Evolutionary conservation across 257 asterid genomes (phyloP), one percentile per base, ranked within the genome.

Genomic region (Osmanthus fragrans): DNA sequence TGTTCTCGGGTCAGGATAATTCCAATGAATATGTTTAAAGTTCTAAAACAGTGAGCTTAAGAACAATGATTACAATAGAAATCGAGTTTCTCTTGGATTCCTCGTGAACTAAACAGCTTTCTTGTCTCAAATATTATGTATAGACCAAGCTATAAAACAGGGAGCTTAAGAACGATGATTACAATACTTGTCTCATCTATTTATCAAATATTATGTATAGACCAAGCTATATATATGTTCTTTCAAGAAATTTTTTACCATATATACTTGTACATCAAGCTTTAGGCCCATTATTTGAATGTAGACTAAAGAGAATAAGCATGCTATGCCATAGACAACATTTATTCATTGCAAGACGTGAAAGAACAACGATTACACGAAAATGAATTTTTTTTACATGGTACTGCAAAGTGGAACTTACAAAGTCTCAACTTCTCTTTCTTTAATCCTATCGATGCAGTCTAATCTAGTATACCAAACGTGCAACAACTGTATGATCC

Each of bases 31-130:
- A 56, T 58, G 71, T 34, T 34, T 34, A 7, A 11, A 6, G 4
- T 51, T 68, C 32, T 66, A 15, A 67, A 47, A n/a, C 65, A 54
- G n/a, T 11, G 67, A 25, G 33, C 63, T 54, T 54, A 9, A 7
- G 15, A 23, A 63, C 73, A 80, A 74, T 85, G 79, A 72, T 74
- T 71, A 74, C 85, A 77, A 76, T 64, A 78, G 47, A 33, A 34
- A 25, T n/a, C n/a, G 42, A 19, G 80, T 82, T 29, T 75, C 72
- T 32, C 87, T 78, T 0, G 87, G 79, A 70, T 78, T 51, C 37
- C 74, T 84, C 6, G 83, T 84, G 54, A 81, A 40, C 30, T 49
- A 69, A 40, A 75, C 0, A 81, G 54, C 42, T 72, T 71, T 40
- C 75, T 72, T 34, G 77, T 58, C 66, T n/a, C 27, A 60, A 51